Evolutionary conservation across 208 protist genomes (phyloP).

Genomic region (Leishmania gerbilli): DNA sequence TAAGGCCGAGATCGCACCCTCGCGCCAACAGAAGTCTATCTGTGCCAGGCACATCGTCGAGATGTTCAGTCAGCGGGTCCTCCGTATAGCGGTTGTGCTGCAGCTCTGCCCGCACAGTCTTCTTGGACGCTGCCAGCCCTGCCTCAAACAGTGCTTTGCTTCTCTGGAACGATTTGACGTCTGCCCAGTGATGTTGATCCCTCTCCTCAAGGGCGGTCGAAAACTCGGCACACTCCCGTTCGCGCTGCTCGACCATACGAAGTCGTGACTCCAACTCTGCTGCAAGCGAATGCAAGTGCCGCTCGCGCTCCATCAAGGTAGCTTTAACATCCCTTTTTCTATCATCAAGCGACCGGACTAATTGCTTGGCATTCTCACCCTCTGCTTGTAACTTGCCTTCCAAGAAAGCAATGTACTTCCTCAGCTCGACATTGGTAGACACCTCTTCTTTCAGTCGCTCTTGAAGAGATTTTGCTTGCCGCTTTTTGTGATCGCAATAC

Average conservation of each 20-base stretch:
- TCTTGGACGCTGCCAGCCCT: background rate
- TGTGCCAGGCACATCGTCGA: background rate
- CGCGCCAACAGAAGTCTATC: background rate
- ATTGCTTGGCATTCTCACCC: background rate
- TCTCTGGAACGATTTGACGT: conserved; percentile 4
- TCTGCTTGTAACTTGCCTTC: conserved; percentile 11
- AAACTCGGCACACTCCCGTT: conserved; percentile 7
- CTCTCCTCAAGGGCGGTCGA: conserved; percentile 1
- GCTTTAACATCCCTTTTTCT: background rate
- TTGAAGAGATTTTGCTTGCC: conserved; percentile 7
- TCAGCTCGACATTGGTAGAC: conserved; percentile 17
- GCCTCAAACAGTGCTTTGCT: conserved; percentile 12
- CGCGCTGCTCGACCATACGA: conserved; percentile 10
- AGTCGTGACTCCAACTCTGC: conserved; percentile 7
- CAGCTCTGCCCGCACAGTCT: conserved; percentile 6
- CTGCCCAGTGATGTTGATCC: conserved; percentile 13
- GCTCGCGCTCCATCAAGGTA: background rate
- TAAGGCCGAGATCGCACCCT: background rate
- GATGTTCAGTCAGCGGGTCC: background rate
- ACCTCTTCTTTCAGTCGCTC: conserved; percentile 19
- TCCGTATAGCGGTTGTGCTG: conserved; percentile 5
- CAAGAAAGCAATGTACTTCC: conserved; percentile 23
- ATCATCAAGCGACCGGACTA: conserved; percentile 1
- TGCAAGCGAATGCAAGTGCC: background rate
- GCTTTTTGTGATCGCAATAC: conserved; percentile 15